A percentile compares a stretch with the other conserved stretches of the same genome.
phyloP scores from a whole-genome alignment of 2,329 filamentous ascomycete genomes.

The Aphanoascus verrucosus region DNA sequence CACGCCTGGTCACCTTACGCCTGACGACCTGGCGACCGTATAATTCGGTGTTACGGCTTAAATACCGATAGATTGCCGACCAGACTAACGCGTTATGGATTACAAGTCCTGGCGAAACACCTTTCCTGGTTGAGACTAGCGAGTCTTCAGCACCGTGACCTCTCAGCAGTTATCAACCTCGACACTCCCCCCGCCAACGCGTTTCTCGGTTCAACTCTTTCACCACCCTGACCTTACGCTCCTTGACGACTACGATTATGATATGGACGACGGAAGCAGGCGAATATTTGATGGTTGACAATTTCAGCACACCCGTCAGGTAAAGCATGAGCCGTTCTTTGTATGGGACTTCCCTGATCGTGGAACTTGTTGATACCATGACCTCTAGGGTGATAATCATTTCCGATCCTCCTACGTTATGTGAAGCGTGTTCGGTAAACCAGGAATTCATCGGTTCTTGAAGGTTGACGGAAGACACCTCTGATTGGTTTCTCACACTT shows the following conservation, averaged over 20 bases:
- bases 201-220: neutral
- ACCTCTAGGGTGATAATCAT: neutral
- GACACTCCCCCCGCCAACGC: too few relatives aligned
- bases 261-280: neutral
- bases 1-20: too few relatives aligned
- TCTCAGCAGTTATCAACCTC: too few relatives aligned
- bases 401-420: neutral
- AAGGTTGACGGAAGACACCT: too few relatives aligned
- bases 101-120: too few relatives aligned
- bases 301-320: neutral
- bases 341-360: neutral
- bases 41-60: too few relatives aligned
- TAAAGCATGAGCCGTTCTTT: neutral
- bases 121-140: too few relatives aligned
- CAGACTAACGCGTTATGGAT: too few relatives aligned
- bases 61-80: too few relatives aligned
- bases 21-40: too few relatives aligned
- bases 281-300: neutral
- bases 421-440: neutral
- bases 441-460: neutral
- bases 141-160: too few relatives aligned
- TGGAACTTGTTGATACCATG: neutral
- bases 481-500: too few relatives aligned
- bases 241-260: neutral
- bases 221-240: neutral